phyloP scores from a whole-genome alignment of 345 rosid genomes.

The Camelina neglecta region DNA sequence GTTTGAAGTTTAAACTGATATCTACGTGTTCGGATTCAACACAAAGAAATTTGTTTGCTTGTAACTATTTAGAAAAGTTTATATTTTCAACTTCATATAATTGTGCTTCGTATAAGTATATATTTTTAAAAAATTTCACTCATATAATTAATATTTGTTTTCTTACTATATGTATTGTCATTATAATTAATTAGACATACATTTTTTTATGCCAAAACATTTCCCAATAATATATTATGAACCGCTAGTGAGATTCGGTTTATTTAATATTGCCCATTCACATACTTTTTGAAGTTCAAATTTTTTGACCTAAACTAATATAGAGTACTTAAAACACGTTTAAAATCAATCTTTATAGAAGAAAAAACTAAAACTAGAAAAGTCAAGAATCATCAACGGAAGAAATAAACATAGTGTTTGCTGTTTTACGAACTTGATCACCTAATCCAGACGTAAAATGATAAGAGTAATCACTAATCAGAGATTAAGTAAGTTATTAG shows the following conservation, averaged over 20 bases:
- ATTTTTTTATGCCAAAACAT: neutral
- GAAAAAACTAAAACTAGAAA: neutral
- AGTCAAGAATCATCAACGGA: neutral
- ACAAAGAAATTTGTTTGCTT: neutral
- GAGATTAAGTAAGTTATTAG: conserved; percentile 24
- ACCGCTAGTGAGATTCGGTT: neutral
- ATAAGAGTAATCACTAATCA: conserved; percentile 16
- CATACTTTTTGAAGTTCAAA: neutral
- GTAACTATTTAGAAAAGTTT: no score
- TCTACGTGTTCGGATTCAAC: neutral
- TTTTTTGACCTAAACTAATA: neutral
- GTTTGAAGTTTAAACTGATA: conserved; percentile 2
- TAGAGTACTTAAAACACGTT: neutral
- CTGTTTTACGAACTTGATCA: neutral
- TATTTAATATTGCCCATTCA: neutral
- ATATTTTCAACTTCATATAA: neutral
- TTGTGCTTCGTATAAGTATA: neutral
- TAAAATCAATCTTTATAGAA: neutral
- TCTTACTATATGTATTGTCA: no score
- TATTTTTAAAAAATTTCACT: neutral
- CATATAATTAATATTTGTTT: neutral
- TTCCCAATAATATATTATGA: neutral
- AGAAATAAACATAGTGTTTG: neutral
- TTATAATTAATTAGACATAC: no score
- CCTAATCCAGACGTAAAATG: conserved; percentile 5